These are phyloP conservation scores for Pseudocercospora vitis DNA, from an alignment of 2,329 filamentous ascomycete species.

Conservation along the genomic window DNA sequence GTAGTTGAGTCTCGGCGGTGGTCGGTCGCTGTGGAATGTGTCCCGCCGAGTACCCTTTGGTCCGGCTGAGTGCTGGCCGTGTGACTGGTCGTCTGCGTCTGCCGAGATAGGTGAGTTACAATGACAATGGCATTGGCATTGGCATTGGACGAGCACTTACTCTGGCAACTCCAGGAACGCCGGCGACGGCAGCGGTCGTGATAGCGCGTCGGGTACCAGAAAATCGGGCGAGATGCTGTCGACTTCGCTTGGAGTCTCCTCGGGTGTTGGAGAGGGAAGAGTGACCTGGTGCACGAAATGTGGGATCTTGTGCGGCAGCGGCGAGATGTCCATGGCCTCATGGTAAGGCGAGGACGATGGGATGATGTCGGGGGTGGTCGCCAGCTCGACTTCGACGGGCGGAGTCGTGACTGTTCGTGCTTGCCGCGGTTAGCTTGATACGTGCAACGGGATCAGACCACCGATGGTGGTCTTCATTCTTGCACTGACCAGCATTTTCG, in stretches of 20 bases:
- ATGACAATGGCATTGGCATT: slow-evolving; percentile 11
- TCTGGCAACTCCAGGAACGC: slow-evolving; percentile 33
- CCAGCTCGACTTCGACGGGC: slow-evolving; percentile 60
- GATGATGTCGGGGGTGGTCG: slow-evolving; percentile 76
- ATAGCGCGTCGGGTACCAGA: slow-evolving; percentile 32
- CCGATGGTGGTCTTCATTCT: slow-evolving; percentile 18
- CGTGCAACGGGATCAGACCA: neutral
- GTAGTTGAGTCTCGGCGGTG: slow-evolving; percentile 64
- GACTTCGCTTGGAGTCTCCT: slow-evolving; percentile 48
- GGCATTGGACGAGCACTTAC: slow-evolving; percentile 26
- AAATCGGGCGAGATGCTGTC: slow-evolving; percentile 37
- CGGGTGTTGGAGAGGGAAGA: slow-evolving; percentile 70
- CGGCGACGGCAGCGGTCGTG: slow-evolving; percentile 22
- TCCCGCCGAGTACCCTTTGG: slow-evolving; percentile 72
- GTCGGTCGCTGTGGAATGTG: slow-evolving; percentile 59
- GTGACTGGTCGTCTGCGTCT: slow-evolving; percentile 44
- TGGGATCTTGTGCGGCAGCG: slow-evolving; percentile 80
- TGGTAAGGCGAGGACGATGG: slow-evolving; percentile 78
- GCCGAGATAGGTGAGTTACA: slow-evolving; percentile 23
- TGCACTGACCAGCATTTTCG: slow-evolving; percentile 36
- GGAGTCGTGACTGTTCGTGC: slow-evolving; percentile 49
- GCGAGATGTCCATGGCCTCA: slow-evolving; percentile 91
- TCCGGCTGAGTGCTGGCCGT: slow-evolving; percentile 72
- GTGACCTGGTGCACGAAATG: slow-evolving; percentile 61
- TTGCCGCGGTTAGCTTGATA: slow-evolving; percentile 31